phyloP scores from a whole-genome alignment of 2,329 filamentous ascomycete species.

The Coniochaeta sp. region DNA sequence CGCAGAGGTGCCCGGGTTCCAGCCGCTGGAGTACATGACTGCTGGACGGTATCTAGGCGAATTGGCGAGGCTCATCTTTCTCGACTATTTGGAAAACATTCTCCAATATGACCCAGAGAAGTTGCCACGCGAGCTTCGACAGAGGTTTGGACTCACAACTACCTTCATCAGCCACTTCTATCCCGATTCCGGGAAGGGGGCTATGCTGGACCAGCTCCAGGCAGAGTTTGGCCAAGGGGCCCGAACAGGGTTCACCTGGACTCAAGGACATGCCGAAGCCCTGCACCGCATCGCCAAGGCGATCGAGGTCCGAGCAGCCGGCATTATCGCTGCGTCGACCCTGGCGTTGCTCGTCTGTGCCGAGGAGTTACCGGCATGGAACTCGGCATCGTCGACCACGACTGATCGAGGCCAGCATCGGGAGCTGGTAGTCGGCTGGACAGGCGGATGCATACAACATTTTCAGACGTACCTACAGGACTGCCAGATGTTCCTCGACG shows the following conservation, averaged over 20 bases:
- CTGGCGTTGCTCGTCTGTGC: conserved; percentile 63
- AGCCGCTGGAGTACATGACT: conserved; percentile 81
- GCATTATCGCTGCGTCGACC: conserved; percentile 65
- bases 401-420: conserved; percentile 15
- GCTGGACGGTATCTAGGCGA: conserved; percentile 72
- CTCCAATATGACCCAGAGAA: conserved; percentile 29
- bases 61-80: conserved; percentile 61
- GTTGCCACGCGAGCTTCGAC: conserved; percentile 47
- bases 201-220: conserved; percentile 38
- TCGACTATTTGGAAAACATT: conserved; percentile 51
- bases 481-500: conserved; percentile 38
- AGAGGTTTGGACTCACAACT: conserved; percentile 59
- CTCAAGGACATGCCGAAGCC: conserved; percentile 45
- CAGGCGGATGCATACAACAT: conserved; percentile 68
- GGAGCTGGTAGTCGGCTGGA: conserved; percentile 70
- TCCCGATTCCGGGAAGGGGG: conserved; percentile 34
- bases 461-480: conserved; percentile 30
- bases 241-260: conserved; percentile 50
- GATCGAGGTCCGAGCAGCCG: conserved; percentile 66
- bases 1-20: conserved; percentile 66
- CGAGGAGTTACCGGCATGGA: conserved; percentile 47
- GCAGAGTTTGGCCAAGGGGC: conserved; percentile 41
- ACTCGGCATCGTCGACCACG: conserved; percentile 5
- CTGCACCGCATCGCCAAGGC: conserved; percentile 61
- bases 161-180: conserved; percentile 65